These are phyloP conservation scores for Chaetoceros muelleri DNA, from an alignment of 108 stramenopile species.

Conservation along the genomic window DNA sequence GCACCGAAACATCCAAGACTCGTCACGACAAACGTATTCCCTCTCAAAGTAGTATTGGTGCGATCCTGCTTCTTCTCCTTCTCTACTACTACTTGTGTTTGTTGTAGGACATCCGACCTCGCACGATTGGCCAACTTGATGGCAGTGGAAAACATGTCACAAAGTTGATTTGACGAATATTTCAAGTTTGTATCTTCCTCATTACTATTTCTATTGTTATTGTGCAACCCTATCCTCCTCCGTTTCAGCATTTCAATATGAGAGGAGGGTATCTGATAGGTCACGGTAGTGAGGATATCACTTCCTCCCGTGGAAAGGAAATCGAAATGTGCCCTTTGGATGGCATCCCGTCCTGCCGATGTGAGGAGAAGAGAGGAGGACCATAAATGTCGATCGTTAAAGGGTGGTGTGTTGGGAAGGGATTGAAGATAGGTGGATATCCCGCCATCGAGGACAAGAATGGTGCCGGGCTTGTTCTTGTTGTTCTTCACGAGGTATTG, in stretches of 20 bases:
- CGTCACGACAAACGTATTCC: slow-evolving; percentile 26
- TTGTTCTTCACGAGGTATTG: no score
- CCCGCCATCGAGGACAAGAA: slow-evolving; percentile 54
- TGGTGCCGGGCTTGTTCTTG: no score
- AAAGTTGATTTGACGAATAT: slow-evolving; percentile 10
- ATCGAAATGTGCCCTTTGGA: slow-evolving; percentile 35
- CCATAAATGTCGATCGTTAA: slow-evolving; percentile 36
- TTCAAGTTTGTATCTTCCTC: not conserved
- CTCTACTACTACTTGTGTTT: not conserved
- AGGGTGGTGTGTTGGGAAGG: slow-evolving; percentile 1
- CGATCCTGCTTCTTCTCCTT: not conserved
- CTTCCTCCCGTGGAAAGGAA: slow-evolving; percentile 30
- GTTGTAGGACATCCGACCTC: not conserved
- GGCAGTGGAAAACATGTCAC: slow-evolving; percentile 21
- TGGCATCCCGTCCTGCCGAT: slow-evolving; percentile 13
- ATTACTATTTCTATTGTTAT: not conserved
- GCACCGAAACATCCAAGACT: slow-evolving; percentile 37
- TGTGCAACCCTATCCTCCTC: slow-evolving; percentile 1
- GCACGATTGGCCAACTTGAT: slow-evolving; percentile 27
- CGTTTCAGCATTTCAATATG: slow-evolving; percentile 28
- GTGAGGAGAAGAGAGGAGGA: slow-evolving; percentile 38
- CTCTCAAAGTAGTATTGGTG: not conserved
- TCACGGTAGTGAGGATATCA: slow-evolving; percentile 44
- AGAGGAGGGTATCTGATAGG: slow-evolving; percentile 24
- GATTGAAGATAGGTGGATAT: slow-evolving; percentile 33